Evolutionary conservation across 2,329 filamentous ascomycete species (phyloP), one percentile per base, ranked within the genome.

Genomic region (Sporothrix inflata): DNA sequence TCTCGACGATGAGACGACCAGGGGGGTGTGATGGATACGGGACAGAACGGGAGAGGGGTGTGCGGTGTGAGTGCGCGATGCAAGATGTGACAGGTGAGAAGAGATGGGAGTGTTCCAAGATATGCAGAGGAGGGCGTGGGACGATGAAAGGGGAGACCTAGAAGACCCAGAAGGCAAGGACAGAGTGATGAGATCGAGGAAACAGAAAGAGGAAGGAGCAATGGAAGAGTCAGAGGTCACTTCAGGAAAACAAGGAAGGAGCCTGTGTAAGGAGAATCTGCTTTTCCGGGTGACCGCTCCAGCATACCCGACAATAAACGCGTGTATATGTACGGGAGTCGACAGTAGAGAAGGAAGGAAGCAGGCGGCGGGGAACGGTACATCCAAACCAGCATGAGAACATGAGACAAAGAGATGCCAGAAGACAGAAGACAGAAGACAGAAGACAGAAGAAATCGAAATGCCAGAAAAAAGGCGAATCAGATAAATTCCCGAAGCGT

Each of bases 401-500:
- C 34, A 42, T 42, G 60, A 63, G 19, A 24, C n/a, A 40, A 40
- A 34, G 45, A 66, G 9, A 30, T 19, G 11, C 49, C 16, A 67
- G 12, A n/a, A 30, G 63, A 16, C 42, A 49, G n/a, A 51, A 63
- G 14, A 45, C 40, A 40, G n/a, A 51, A 63, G 14, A 45, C 40
- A 40, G 11, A 21, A 45, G 12, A 45, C 38, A 49, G 24, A n/a
- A 19, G 12, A 47, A 49, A 66, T 21, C 27, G 6, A 38, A n/a
- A 38, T 49, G 38, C 38, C 9, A 55, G 34, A n/a, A 38, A n/a
- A 21, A 45, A 49, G 42, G 30, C 63, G 63, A n/a, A 49, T 30
- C 42, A 49, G 42, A 66, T 34, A 66, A 66, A 49, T 47, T n/a
- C 61, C 42, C 42, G 42, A 66, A 66, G 63, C 8, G 47, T 16